Base-by-base conservation (phyloP, 108 stramenopile genomes). In the Fistulifera solaris region DNA sequence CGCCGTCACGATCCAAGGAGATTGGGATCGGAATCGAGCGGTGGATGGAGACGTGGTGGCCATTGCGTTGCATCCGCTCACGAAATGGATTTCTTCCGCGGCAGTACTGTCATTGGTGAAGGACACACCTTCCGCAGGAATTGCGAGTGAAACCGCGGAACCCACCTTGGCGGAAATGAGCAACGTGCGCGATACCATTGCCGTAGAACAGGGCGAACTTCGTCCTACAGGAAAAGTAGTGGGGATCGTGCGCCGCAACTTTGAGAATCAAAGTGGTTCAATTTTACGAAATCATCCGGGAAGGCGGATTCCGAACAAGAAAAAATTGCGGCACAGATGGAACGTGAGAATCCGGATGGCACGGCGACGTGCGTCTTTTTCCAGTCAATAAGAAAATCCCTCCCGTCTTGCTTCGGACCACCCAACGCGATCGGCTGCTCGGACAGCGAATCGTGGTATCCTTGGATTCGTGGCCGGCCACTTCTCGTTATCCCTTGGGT, bases 11-110 rank as follows among this genome's bases (percentile, higher is more conserved):
- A 71, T 96, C 27, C 18, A 56, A 23, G 81, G 84, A 1, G 39
- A 31, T 13, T 19, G 38, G 38, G 64, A 89, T 71, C 70, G 93
- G 21, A 99, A 99, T 70, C 75, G 98, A 40, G 96, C 95, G 0
- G 71, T 98, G 19, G 95, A 98, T 56, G 98, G 97, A 1, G 98
- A 99, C 61, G 58, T 94, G 13, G 98, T 99, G 17, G 94, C 94
- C 4, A 68, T 99, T 45, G 82, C 82, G 28, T 57, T 92, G 40
- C 64, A 80, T 50, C 52, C 77, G 10, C 42, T 87, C 18, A 68
- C 70, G 18, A 45, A 73, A 45, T 92, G 89, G 89, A 43, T 54
- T 8, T 2, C 2, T 19, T 54, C 80, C 1, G 18, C 55, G 10
- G 16, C 62, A 4, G 38, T 35, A n/a, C 23, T 42, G 0, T 62